Evolutionary conservation across 1,284 basidiomycete species (phyloP), one percentile per base, ranked within the genome.

Genomic region (Rhizopogon hawkerae): DNA sequence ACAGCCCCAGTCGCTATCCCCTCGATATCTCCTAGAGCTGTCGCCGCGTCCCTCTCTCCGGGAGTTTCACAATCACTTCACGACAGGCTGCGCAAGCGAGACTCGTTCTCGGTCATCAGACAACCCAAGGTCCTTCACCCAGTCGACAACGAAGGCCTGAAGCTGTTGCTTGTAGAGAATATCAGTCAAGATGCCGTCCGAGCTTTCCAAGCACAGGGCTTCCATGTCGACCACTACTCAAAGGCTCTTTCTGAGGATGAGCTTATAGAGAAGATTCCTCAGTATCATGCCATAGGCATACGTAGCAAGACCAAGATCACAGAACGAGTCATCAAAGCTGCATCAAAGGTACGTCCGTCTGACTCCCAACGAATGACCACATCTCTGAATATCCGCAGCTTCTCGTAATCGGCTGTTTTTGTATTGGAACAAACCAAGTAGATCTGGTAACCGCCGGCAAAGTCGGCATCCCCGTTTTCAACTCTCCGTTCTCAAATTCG

Each of bases 401-500:
- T 37, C 78, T 98, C 11, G 92, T 87, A 60, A 92, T 98, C 56
- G 96, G 96, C 36, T 99, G 96, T 71, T 99, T 99, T 82, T 99
- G 96, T 73, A 99, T 99, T 61, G 96, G 96, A 51, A 95, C 93
- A 54, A 98, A 98, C 72, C 96, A 98, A 70, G 96, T 98, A 60
- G 93, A 98, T 68, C 84, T 98, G 46, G 58, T 69, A 38, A 81
- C 88, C 3, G 93, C 95, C 35, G 83, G 90, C 44, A 81, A 82
- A 52, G 84, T 87, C 50, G 96, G 96, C 58, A 90, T 99, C 57
- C 91, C 94, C 35, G 96, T 99, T 49, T 99, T 99, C 81, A 99
- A 99, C 72, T 98, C 95, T 10, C 96, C 96, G 31, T 99, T 98
- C 74, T 95, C 96, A 68, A 99, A 99, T 74, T 98, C 96, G 37